Evolutionary conservation across 2,329 filamentous ascomycete species (phyloP).

Genomic region (Diaporthe australafricana): DNA sequence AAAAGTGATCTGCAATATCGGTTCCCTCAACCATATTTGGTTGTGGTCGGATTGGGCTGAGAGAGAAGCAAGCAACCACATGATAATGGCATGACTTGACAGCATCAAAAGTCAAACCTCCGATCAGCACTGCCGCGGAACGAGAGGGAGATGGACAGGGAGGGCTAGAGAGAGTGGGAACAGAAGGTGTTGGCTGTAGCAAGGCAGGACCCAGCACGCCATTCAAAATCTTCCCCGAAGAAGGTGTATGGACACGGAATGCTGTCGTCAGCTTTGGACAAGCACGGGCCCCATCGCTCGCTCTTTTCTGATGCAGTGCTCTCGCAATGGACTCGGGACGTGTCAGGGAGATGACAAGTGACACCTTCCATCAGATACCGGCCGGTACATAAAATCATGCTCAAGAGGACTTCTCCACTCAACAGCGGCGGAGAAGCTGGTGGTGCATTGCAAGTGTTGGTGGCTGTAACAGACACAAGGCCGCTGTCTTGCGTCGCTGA

Average conservation of each 20-base stretch:
- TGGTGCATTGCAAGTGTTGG: not conserved
- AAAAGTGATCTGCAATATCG: constrained; percentile 18
- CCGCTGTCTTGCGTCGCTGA: constrained; percentile 1
- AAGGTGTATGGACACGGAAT: not conserved
- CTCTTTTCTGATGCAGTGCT: not conserved
- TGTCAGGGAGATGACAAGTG: constrained; percentile 13
- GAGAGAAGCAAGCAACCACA: not conserved
- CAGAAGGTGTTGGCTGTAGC: not conserved
- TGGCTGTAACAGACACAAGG: constrained; percentile 3
- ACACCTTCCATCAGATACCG: not conserved
- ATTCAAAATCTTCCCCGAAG: constrained; percentile 5
- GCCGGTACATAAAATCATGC: constrained; percentile 12
- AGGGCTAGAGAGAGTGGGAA: not conserved
- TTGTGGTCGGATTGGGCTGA: not conserved
- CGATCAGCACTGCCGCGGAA: not conserved
- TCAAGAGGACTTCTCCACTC: not conserved
- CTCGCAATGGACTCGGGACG: not conserved
- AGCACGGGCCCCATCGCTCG: not conserved
- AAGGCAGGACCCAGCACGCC: not conserved
- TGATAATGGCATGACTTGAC: not conserved
- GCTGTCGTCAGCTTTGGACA: constrained; percentile 11
- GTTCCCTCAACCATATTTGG: not conserved
- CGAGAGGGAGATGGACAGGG: not conserved
- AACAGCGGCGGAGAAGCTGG: not conserved
- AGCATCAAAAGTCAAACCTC: not conserved